phyloP scores from a whole-genome alignment of 495 filamentous ascomycete genomes.

The Penicillium macrosclerotiorum region DNA sequence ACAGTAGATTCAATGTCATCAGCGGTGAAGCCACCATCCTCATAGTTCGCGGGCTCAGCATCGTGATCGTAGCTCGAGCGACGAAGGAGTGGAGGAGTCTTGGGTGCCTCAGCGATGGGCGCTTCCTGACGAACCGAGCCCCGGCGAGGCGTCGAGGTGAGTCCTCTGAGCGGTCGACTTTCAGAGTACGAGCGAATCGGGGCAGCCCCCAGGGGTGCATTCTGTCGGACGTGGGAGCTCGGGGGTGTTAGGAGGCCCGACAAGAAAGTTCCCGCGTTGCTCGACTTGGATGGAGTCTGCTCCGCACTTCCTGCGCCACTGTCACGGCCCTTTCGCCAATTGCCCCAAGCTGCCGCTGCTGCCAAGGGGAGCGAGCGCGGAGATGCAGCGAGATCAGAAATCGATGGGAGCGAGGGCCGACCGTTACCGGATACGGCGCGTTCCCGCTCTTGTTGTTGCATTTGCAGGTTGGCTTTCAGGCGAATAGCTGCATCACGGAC shows the following conservation, averaged over 20 bases:
- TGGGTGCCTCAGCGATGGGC: constrained; percentile 46
- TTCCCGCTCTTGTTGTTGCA: constrained; percentile 95
- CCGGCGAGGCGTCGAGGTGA: constrained; percentile 31
- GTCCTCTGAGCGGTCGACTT: constrained; percentile 36
- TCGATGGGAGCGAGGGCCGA: constrained; percentile 49
- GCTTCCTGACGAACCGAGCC: constrained; percentile 32
- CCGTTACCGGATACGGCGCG: constrained; percentile 51
- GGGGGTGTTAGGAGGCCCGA: constrained; percentile 84
- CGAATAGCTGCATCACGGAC: constrained; percentile 90
- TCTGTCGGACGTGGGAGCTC: constrained; percentile 61
- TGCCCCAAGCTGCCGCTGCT: constrained; percentile 80
- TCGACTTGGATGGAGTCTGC: constrained; percentile 64
- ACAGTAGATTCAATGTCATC: constrained; percentile 44
- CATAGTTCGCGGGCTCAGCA: constrained; percentile 51
- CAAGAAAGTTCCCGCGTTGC: constrained; percentile 51
- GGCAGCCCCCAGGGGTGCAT: constrained; percentile 34
- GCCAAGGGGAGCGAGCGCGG: constrained; percentile 80
- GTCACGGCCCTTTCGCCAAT: constrained; percentile 67
- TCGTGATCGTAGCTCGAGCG: constrained; percentile 69
- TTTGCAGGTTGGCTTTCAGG: constrained; percentile 89
- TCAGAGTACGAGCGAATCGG: constrained; percentile 50
- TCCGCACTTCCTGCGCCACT: constrained; percentile 37
- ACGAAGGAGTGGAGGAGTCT: constrained; percentile 70
- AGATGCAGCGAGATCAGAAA: constrained; percentile 67
- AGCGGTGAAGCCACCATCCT: constrained; percentile 28